Evolutionary conservation across 2,329 filamentous ascomycete species (phyloP).

Genomic region (Magnaporthales sp.): DNA sequence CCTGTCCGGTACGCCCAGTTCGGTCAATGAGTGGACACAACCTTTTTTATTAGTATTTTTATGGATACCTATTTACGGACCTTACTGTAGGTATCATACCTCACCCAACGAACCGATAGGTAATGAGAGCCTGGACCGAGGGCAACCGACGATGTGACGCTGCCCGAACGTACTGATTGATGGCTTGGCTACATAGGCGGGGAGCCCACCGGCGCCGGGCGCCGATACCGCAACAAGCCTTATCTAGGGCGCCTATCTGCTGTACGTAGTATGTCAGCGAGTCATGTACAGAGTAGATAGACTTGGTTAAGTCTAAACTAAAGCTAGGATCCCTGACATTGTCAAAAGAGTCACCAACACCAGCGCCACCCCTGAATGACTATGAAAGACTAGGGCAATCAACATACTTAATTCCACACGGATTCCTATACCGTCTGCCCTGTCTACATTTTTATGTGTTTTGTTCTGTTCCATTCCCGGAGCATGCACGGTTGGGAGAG

Average conservation of each 20-base stretch:
- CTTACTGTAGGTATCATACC: background rate
- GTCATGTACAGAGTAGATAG: background rate
- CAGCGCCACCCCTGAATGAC: background rate
- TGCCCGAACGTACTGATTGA: background rate
- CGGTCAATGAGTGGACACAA: too few species aligned
- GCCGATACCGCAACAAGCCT: background rate
- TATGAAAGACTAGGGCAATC: background rate
- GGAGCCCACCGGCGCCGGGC: too few species aligned
- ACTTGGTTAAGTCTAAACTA: background rate
- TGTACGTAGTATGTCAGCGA: background rate
- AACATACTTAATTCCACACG: background rate
- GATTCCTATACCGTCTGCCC: background rate
- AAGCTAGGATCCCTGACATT: background rate
- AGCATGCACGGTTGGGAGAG: background rate
- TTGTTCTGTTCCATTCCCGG: background rate
- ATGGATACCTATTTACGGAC: background rate
- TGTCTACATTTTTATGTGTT: background rate
- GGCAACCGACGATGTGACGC: background rate
- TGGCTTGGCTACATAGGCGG: background rate
- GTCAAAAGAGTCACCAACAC: background rate
- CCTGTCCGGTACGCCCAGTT: background rate
- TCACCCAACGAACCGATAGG: background rate
- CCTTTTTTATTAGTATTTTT: too few species aligned
- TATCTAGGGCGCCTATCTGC: background rate
- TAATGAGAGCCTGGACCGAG: background rate